phyloP scores from a whole-genome alignment of 2,329 filamentous ascomycete genomes.

The Xylaria sp. region DNA sequence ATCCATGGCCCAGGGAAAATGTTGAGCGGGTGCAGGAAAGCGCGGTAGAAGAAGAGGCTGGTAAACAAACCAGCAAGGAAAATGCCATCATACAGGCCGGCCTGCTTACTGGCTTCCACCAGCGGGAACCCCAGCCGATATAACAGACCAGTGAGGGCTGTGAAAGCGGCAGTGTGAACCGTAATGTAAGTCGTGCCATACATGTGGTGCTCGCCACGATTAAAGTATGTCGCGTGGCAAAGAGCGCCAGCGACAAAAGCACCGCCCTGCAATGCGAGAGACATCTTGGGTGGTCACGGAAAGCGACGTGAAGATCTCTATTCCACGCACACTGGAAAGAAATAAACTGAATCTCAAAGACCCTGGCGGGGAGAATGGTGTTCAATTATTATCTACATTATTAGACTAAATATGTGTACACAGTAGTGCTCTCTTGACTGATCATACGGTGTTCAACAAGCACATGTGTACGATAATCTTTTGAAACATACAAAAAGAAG shows the following conservation, averaged over 20 bases:
- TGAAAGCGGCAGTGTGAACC: neutral
- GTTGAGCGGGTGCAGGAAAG: conserved; percentile 5
- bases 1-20: neutral
- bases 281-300: neutral
- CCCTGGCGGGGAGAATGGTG: neutral
- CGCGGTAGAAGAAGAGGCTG: conserved; percentile 2
- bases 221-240: conserved; percentile 2
- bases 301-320: neutral
- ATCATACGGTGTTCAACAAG: neutral
- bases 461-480: neutral
- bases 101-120: neutral
- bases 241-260: neutral
- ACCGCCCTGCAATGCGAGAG: neutral
- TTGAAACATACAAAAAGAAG: neutral
- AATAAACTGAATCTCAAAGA: neutral
- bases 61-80: neutral
- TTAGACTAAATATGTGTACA: neutral
- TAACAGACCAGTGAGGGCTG: neutral
- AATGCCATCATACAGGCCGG: conserved; percentile 1
- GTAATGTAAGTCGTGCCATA: conserved; percentile 1
- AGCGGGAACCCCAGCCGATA: neutral
- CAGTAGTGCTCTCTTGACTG: neutral
- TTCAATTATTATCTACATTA: neutral
- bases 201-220: neutral
- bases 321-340: neutral